These are phyloP conservation scores for Dactylis glomerata DNA, from an alignment of 176 grass and related monocot genomes.

Conservation along the genomic window DNA sequence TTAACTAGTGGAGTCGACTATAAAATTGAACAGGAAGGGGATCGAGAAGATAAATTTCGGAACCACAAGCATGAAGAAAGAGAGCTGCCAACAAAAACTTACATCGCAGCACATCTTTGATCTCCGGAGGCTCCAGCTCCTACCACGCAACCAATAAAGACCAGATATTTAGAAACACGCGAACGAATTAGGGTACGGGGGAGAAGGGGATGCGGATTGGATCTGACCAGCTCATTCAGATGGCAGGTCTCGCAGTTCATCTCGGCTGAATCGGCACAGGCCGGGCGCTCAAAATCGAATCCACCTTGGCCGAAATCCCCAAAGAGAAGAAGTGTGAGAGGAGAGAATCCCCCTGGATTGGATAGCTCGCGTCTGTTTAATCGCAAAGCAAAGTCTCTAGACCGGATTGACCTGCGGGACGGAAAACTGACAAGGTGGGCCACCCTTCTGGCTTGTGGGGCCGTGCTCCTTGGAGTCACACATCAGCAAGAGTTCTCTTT, in stretches of 20 bases:
- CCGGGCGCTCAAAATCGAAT: neutral
- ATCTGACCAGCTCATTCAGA: slow-evolving; percentile 18
- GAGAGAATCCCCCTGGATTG: neutral
- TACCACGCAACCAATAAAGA: neutral
- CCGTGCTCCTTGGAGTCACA: neutral
- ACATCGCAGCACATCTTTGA: slow-evolving; percentile 21
- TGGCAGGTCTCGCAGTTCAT: slow-evolving; percentile 38
- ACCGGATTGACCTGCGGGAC: neutral
- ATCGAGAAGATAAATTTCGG: neutral
- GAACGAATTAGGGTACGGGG: neutral
- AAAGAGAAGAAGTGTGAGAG: too few relatives aligned
- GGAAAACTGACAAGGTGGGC: neutral
- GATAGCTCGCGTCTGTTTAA: neutral
- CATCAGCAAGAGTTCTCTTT: neutral
- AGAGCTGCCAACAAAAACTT: too few relatives aligned
- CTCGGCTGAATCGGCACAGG: neutral
- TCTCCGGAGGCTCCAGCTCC: slow-evolving; percentile 8
- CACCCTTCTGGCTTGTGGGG: neutral
- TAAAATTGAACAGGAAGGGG: neutral
- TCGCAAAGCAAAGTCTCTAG: neutral
- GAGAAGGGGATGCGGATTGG: neutral
- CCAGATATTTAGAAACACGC: neutral
- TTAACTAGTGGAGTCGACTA: neutral
- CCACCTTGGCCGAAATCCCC: neutral
- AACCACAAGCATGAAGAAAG: neutral